phyloP scores from a whole-genome alignment of 176 grass and related monocot species.

The Eleusine indica region DNA sequence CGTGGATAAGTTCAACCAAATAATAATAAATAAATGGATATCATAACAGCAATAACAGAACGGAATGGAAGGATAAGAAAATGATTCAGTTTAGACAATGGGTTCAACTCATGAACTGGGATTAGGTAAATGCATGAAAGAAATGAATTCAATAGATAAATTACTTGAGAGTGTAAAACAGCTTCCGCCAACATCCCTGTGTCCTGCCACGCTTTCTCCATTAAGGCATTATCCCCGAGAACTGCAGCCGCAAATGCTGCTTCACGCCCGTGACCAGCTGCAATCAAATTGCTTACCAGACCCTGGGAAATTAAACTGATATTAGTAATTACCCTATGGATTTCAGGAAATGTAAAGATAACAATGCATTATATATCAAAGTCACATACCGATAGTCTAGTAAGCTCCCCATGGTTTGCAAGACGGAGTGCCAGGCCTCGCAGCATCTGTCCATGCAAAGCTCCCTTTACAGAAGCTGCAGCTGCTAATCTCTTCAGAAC shows the following conservation, averaged over 20 bases:
- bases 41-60: constrained; percentile 1
- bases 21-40: not conserved
- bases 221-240: constrained; percentile 91
- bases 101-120: constrained; percentile 26
- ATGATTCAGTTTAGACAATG: not conserved
- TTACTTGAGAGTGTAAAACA: constrained; percentile 97
- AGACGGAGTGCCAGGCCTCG: constrained; percentile 87
- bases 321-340: constrained; percentile 29
- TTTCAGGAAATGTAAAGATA: constrained; percentile 3
- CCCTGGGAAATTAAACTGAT: constrained; percentile 52
- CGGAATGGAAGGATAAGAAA: not conserved
- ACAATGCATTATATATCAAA: constrained; percentile 21
- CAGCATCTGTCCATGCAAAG: constrained; percentile 87
- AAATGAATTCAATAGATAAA: constrained; percentile 40
- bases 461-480: constrained; percentile 96
- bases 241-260: constrained; percentile 96
- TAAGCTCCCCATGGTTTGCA: constrained; percentile 98
- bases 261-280: constrained; percentile 89
- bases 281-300: constrained; percentile 83
- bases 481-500: constrained; percentile 92
- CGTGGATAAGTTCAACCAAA: not conserved
- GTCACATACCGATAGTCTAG: constrained; percentile 84
- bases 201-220: constrained; percentile 99
- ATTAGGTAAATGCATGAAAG: constrained; percentile 17
- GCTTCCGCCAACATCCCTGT: constrained; percentile 96